Percentiles rank a stretch among this genome's conserved stretches.
Evolutionary conservation across 176 grass and related monocot genomes (phyloP).

Genomic region (Phoenix dactylifera): DNA sequence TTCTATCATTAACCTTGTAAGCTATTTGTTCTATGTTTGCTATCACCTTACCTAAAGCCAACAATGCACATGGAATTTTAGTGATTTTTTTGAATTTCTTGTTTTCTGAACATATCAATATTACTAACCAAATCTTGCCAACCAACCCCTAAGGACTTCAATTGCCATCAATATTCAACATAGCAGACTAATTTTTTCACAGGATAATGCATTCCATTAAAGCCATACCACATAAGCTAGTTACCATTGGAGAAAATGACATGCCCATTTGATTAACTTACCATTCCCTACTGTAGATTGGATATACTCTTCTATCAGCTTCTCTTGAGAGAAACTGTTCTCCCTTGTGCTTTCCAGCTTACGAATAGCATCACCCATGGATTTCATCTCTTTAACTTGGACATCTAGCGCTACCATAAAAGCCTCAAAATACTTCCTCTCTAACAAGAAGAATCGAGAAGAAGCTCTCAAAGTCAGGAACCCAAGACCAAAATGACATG

Average conservation of each 20-base stretch:
- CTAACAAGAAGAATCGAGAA: conserved; percentile 25
- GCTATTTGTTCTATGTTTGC: too few relatives aligned
- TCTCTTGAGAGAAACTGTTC: conserved; percentile 37
- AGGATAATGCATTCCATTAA: neutral
- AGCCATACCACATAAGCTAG: neutral
- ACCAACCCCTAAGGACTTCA: too few relatives aligned
- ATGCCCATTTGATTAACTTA: conserved; percentile 26
- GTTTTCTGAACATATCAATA: too few relatives aligned
- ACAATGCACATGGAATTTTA: too few relatives aligned
- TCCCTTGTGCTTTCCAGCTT: conserved; percentile 34
- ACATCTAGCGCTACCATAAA: conserved; percentile 60
- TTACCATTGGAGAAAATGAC: neutral
- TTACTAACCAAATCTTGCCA: too few relatives aligned
- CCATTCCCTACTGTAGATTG: conserved; percentile 60
- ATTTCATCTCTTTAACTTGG: conserved; percentile 76
- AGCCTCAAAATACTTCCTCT: conserved; percentile 63
- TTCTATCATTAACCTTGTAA: too few relatives aligned
- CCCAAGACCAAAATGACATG: too few relatives aligned
- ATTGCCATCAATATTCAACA: too few relatives aligned
- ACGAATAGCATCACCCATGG: conserved; percentile 50
- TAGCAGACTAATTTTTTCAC: too few relatives aligned
- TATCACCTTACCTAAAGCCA: too few relatives aligned
- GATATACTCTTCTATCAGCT: conserved; percentile 33
- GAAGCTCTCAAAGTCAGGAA: neutral
- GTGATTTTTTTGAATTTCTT: too few relatives aligned